Evolutionary conservation across 805 yeast genomes (phyloP).

Genomic region (Teunomyces funiuensis): DNA sequence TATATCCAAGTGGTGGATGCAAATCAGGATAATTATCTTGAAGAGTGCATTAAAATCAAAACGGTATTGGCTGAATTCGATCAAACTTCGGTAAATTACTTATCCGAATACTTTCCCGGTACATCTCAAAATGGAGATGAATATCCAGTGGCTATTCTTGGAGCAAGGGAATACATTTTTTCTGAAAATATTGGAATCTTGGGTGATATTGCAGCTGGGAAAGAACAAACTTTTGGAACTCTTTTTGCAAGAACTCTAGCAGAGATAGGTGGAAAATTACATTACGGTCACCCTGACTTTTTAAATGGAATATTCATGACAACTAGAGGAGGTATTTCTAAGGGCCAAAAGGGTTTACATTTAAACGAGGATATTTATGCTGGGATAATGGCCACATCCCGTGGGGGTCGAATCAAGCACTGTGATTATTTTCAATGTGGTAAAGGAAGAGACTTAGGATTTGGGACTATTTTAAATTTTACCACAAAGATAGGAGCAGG

Average conservation of each 20-base stretch:
- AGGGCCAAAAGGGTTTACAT: constrained; percentile 92
- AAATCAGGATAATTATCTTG: constrained; percentile 92
- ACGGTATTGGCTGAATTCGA: constrained; percentile 90
- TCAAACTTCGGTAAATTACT: constrained; percentile 52
- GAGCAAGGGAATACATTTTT: constrained; percentile 93
- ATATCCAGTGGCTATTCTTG: constrained; percentile 82
- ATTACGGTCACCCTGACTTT: constrained; percentile 97
- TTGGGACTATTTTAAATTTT: constrained; percentile 87
- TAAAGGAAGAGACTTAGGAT: constrained; percentile 93
- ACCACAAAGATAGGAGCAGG: constrained; percentile 97
- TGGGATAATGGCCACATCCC: constrained; percentile 83
- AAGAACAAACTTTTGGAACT: constrained; percentile 96
- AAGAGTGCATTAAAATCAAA: constrained; percentile 89
- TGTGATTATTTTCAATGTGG: constrained; percentile 97
- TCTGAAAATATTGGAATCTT: constrained; percentile 89
- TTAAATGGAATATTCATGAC: constrained; percentile 88
- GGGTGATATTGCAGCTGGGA: constrained; percentile 97
- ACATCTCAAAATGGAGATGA: constrained; percentile 31
- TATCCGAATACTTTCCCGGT: constrained; percentile 61
- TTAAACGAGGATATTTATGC: constrained; percentile 95
- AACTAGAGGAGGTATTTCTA: constrained; percentile 93
- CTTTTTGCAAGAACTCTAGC: constrained; percentile 91
- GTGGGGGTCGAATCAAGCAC: constrained; percentile 94
- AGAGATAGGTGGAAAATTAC: constrained; percentile 91
- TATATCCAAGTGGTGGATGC: constrained; percentile 95